Conservation (phyloP, 257 asterid genomes). For the Gentiana dahurica region DNA sequence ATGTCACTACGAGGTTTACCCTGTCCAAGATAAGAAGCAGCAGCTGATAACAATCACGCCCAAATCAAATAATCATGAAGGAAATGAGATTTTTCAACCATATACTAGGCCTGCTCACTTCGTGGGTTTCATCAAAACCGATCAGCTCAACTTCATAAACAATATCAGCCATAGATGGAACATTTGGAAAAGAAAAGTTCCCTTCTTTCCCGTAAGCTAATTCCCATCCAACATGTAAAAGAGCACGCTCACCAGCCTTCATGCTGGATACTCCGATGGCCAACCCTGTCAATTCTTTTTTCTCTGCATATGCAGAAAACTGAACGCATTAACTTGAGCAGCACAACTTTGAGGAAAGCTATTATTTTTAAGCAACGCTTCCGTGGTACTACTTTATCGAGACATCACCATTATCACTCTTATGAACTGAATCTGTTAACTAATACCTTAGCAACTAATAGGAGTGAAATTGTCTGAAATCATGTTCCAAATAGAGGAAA, state of each 20-base stretch:
- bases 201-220: conserved; percentile 95
- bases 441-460: no score
- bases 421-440: no score
- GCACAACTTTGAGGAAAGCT: conserved; percentile 1
- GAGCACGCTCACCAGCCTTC: conserved; percentile 85
- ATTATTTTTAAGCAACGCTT: no score
- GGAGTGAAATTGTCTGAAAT: no score
- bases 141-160: conserved; percentile 85
- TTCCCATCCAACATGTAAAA: conserved; percentile 78
- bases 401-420: no score
- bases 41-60: neutral
- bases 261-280: conserved; percentile 78
- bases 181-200: conserved; percentile 95
- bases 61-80: neutral
- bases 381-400: no score
- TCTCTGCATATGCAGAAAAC: conserved; percentile 54
- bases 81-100: conserved; percentile 5
- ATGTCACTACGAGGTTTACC: conserved; percentile 94
- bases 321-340: conserved; percentile 6
- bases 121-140: conserved; percentile 94
- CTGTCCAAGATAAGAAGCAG: conserved; percentile 27
- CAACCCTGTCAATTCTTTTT: conserved; percentile 78
- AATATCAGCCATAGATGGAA: conserved; percentile 81
- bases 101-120: conserved; percentile 40
- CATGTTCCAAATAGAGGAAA: no score